Evolutionary conservation across 1,139 yeast genomes (phyloP), one percentile per base, ranked within the genome.

Genomic region (Zygosaccharomyces pseudobailii): DNA sequence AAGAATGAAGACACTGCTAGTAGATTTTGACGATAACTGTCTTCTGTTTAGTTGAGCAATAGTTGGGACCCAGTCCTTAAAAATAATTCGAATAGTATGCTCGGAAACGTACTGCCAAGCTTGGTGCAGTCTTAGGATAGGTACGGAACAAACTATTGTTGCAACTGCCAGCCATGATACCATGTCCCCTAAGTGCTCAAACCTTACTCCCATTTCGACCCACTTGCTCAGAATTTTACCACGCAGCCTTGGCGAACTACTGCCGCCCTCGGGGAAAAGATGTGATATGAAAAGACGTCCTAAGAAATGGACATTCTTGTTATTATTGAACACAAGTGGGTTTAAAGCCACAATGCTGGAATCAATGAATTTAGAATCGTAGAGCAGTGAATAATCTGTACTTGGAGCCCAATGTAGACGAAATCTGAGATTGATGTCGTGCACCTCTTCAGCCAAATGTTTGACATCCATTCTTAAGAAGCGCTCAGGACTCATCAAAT

Each of bases 141-240:
- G 95, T 47, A 85, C 82, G 0, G 96, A 87, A 58, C 96, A 83
- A 3, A 90, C 75, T 2, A 86, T 76, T 1, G 94, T 82, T 1
- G 96, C 89, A 55, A 90, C 83, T 1, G 96, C 96, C 32, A 88
- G 70, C 97, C 97, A 92, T 27, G 95, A 84, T 0, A 90, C 90
- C 92, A 89, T 87, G 62, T 92, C 95, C 43, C 98, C 98, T 24
- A 79, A 71, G 53, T 79, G 80, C 61, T 88, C 95, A 52, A 90
- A 76, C 31, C 75, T 70, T 54, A 87, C 80, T 4, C 97, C 97
- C 41, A 90, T 72, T 53, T 83, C 82, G 43, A 90, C 86, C 98
- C 97, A 92, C 63, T 82, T 85, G 46, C 82, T 81, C 39, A 90
- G 66, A 9, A 89, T 62, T 39, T 78, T 69, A 0, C 96, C 95